phyloP scores from a whole-genome alignment of 768 basidiomycete genomes.

The Neoboletus magnificus region DNA sequence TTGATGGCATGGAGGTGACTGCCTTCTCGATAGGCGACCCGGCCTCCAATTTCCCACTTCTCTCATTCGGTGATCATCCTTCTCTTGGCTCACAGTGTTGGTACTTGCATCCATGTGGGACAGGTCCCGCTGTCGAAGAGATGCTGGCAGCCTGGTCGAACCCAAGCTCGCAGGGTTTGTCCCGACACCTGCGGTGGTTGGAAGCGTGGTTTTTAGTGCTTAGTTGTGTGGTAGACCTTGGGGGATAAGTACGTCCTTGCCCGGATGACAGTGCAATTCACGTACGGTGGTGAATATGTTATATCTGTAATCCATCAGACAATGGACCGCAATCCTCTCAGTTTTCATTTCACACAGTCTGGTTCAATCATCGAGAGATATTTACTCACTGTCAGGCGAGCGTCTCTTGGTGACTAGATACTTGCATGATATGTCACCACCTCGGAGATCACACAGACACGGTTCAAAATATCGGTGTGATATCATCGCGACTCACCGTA shows the following conservation, averaged over 20 bases:
- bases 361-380: no score
- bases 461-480: no score
- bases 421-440: no score
- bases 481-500: no score
- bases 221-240: conserved; percentile 58
- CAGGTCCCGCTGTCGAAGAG: conserved; percentile 61
- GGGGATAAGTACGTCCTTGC: neutral
- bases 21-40: conserved; percentile 53
- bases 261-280: neutral
- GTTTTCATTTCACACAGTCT: no score
- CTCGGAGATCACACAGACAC: no score
- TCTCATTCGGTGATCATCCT: conserved; percentile 89
- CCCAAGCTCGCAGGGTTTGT: conserved; percentile 11
- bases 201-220: conserved; percentile 80
- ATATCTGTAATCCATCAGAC: neutral
- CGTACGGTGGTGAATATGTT: neutral
- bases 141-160: conserved; percentile 48
- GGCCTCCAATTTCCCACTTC: conserved; percentile 60
- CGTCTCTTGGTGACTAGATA: no score
- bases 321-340: no score
- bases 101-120: conserved; percentile 89
- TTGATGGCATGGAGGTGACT: conserved; percentile 44
- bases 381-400: no score
- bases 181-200: conserved; percentile 42
- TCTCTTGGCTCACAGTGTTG: conserved; percentile 69